phyloP scores from a whole-genome alignment of 2,329 filamentous ascomycete species.

The Hypoxylon sp. region DNA sequence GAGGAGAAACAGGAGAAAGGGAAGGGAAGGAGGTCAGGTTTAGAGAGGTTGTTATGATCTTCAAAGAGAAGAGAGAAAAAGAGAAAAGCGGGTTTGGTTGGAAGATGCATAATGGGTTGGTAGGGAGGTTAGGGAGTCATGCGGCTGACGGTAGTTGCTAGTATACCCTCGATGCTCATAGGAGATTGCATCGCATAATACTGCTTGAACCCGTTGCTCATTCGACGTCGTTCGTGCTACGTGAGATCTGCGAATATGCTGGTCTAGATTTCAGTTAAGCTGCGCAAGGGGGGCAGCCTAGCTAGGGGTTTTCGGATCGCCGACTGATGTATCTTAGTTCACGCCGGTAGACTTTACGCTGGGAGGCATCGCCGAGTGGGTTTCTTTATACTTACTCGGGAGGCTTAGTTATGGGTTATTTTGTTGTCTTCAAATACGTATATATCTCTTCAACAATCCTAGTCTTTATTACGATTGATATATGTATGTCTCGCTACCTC shows the following conservation, averaged over 20 bases:
- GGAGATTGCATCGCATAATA: slow-evolving; percentile 27
- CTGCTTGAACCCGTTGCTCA: slow-evolving; percentile 8
- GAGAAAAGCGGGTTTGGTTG: neutral
- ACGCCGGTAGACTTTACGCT: neutral
- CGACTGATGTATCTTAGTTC: neutral
- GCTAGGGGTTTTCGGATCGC: neutral
- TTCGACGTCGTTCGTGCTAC: neutral
- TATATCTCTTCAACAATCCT: neutral
- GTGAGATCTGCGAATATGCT: neutral
- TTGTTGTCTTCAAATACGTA: neutral
- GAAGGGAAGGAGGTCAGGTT: neutral
- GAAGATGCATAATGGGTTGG: slow-evolving; percentile 2
- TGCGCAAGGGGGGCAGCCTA: neutral
- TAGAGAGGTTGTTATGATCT: slow-evolving; percentile 8
- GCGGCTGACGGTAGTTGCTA: slow-evolving; percentile 13
- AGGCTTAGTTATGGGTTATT: neutral
- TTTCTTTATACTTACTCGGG: neutral
- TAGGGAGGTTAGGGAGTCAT: slow-evolving; percentile 7
- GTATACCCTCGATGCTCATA: slow-evolving; percentile 29
- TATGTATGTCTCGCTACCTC: neutral
- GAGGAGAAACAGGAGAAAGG: neutral
- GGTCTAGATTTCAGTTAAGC: neutral
- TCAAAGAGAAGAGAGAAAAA: neutral
- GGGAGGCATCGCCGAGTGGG: neutral
- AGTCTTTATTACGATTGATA: neutral